Base-by-base conservation (phyloP, 768 basidiomycete genomes). In the Suillus americanus region DNA sequence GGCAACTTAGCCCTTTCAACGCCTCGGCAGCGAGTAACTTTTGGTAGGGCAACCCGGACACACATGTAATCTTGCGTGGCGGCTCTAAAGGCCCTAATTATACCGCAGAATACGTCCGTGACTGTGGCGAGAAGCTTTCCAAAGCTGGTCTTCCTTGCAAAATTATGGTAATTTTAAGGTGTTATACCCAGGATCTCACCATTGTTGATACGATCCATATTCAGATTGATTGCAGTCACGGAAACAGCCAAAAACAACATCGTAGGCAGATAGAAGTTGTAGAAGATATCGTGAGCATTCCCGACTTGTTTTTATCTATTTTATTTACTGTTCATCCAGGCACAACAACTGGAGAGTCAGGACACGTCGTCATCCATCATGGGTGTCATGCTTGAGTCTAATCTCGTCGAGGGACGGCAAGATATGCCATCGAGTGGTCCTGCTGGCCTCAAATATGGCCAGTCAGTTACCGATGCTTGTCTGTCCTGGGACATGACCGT, bases 331-430 rank as follows among this genome's bases (percentile, higher is more conserved):
- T 65, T n/a, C 62, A 60, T 35, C 56, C 64, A 94, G 92, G 90
- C 88, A 20, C 81, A 79, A 54, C 94, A 94, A 78, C 77, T 94
- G 14, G 86, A 89, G 69, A 84, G 83, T 1, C 83, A 83, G 38
- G 89, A 92, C 64, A 95, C 92, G 1, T 83, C 88, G 0, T 70
- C 80, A 6, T 80, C 84, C 66, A 95, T 97, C 70, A 89, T 94
- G 85, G 95, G 94, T 54, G 92, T 95, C 62, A 99, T 98, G 96
- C 83, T 99, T 63, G 97, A 98, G 78, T 94, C 91, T 51, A 96
- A 97, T 74, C 82, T 98, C 59, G 82, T 88, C 9, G 94, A 92
- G 74, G 94, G 95, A 33, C 87, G 93, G 60, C 94, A 96, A 77
- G 88, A 94, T 69, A 90, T 96, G 65, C 89, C 94, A 4, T 72